A percentile compares a stretch with the other conserved stretches of the same genome.
These are phyloP conservation scores for Mariannaea sp. DNA, from an alignment of 2,329 filamentous ascomycete genomes.

Conservation along the genomic window DNA sequence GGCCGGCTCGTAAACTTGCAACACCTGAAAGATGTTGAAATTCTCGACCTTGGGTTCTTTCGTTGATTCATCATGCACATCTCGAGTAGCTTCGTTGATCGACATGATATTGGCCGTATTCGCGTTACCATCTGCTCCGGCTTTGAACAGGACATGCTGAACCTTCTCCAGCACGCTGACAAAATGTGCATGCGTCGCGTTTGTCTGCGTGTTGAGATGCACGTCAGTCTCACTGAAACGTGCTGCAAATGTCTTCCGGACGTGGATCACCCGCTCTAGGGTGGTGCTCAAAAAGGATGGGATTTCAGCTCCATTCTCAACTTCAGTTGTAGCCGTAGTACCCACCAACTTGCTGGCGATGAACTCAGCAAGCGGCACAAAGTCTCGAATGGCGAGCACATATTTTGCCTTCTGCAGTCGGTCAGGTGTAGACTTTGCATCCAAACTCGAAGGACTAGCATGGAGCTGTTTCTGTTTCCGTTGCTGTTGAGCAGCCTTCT, in stretches of 20 bases:
- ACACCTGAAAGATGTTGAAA: conserved; percentile 1
- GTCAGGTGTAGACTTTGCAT: not conserved
- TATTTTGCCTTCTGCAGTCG: not conserved
- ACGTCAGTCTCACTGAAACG: not conserved
- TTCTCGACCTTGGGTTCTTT: too few species aligned
- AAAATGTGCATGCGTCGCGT: conserved; percentile 2
- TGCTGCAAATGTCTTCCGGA: conserved; percentile 1
- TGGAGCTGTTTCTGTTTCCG: too few species aligned
- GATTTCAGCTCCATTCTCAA: too few species aligned
- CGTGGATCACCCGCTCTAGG: not conserved
- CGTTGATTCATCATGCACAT: too few species aligned
- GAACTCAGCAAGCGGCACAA: conserved; percentile 6
- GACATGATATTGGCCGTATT: too few species aligned
- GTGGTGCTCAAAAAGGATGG: too few species aligned
- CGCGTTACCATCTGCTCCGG: not conserved
- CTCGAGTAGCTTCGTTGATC: too few species aligned
- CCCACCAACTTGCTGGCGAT: not conserved
- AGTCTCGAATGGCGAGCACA: conserved; percentile 3
- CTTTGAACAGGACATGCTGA: not conserved
- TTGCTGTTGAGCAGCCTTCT: too few species aligned
- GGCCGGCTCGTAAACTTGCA: conserved; percentile 2
- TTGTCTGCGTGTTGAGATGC: not conserved
- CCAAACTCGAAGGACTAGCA: not conserved
- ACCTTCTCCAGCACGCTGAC: conserved; percentile 3
- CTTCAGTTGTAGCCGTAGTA: not conserved